Base-by-base conservation (phyloP, 352 stramenopile species). In the Globisporangium mamillatum region DNA sequence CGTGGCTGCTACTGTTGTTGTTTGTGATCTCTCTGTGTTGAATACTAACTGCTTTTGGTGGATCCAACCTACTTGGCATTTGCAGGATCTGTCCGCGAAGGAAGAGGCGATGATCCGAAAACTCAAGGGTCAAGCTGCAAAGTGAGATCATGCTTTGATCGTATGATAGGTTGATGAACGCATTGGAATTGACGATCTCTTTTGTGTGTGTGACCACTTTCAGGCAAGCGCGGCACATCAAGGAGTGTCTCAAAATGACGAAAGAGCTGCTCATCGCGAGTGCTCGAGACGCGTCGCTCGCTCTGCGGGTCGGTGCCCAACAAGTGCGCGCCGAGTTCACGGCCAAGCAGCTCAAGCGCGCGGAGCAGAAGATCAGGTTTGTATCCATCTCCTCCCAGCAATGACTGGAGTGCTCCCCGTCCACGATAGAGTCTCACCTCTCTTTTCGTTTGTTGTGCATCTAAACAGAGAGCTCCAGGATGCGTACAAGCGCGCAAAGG, bases 51-150 rank as follows among this genome's bases (percentile, higher is more conserved):
- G 9, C 6, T 48, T 48, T 16, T 48, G 41, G 41, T n/a, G 41
- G 41, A 48, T 48, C 41, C 16, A 48, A 5, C 41, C 4, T 46
- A 25, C 9, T 25, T 59, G 20, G 0, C 36, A n/a, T 48, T 48
- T 61, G 8, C 36, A 92, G 82, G 88, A 94, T 66, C 60, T 92
- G 14, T 94, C 86, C 1, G 78, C 85, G 18, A 93, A 90, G 52
- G 83, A 94, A 54, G 84, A 92, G 27, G 82, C 79, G 4, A 80
- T 93, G 71, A 82, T 84, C 7, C 76, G 86, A 50, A 93, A 94
- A 62, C 75, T 96, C 24, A 90, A 84, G 66, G 78, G 83, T 25
- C 82, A 92, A 73, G 73, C 76, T 2, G 64, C 80, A 5, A 93
- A 92, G 76, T 90, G 80, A 54, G 78, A 34, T 46, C 22, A n/a